phyloP scores from a whole-genome alignment of 768 basidiomycete species.

The Trametes cingulata region DNA sequence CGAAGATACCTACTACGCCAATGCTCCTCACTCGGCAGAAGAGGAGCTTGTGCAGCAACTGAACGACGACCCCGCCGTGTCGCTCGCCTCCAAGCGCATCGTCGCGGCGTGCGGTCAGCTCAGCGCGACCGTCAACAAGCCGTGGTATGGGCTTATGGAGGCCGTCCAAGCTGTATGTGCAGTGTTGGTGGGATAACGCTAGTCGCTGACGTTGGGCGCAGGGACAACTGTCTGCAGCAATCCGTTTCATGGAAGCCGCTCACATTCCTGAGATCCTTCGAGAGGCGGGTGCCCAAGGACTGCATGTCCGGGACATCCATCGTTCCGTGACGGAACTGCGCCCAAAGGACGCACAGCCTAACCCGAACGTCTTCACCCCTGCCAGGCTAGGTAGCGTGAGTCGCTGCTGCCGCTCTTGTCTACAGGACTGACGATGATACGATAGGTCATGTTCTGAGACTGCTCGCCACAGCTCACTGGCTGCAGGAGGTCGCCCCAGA shows the following conservation, averaged over 20 bases:
- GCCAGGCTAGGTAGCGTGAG: constrained; percentile 51
- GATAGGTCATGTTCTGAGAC: constrained; percentile 68
- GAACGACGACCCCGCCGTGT: constrained; percentile 57
- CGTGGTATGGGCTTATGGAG: constrained; percentile 69
- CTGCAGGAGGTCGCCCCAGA: constrained; percentile 67
- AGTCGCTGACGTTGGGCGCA: constrained; percentile 26
- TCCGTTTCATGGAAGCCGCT: constrained; percentile 72
- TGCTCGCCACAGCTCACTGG: constrained; percentile 79
- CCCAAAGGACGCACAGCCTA: neutral
- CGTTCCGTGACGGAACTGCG: constrained; percentile 34
- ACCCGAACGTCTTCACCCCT: constrained; percentile 20
- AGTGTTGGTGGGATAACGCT: constrained; percentile 18
- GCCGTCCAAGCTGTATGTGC: constrained; percentile 67
- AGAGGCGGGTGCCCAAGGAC: constrained; percentile 55
- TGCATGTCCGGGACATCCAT: constrained; percentile 48
- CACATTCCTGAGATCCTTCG: constrained; percentile 70
- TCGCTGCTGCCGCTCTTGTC: neutral
- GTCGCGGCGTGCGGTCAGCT: constrained; percentile 73
- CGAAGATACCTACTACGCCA: constrained; percentile 11
- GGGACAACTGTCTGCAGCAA: constrained; percentile 73
- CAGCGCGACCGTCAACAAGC: constrained; percentile 61
- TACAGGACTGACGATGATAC: neutral
- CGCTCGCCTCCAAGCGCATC: constrained; percentile 59
- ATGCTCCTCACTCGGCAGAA: neutral
- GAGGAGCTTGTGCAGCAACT: constrained; percentile 45